phyloP scores from a whole-genome alignment of 495 filamentous ascomycete species.

The Penicillium egyptiacum region DNA sequence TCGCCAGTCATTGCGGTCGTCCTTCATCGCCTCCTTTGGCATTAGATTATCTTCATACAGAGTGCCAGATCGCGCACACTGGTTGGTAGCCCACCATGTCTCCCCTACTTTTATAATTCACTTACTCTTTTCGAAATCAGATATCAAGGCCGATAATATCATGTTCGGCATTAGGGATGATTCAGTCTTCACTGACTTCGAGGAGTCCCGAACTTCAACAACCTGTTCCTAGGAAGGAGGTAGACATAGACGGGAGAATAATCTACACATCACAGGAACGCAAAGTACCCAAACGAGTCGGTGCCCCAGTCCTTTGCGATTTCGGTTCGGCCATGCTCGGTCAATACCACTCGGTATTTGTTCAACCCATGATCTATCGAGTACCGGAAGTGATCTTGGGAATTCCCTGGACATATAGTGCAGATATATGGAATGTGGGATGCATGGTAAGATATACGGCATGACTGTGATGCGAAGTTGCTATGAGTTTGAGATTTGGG shows the following conservation, averaged over 20 bases:
- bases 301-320: slow-evolving; percentile 28
- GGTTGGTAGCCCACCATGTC: slow-evolving; percentile 17
- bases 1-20: slow-evolving; percentile 26
- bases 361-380: slow-evolving; percentile 42
- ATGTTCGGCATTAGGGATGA: slow-evolving; percentile 39
- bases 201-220: slow-evolving; percentile 27
- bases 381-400: slow-evolving; percentile 45
- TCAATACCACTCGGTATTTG: slow-evolving; percentile 20
- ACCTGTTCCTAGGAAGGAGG: slow-evolving; percentile 32
- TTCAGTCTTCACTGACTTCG: slow-evolving; percentile 34
- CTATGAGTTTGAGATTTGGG: slow-evolving; percentile 29
- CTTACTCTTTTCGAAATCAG: slow-evolving; percentile 16
- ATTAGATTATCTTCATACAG: slow-evolving; percentile 47
- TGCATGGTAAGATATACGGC: slow-evolving; percentile 32
- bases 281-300: slow-evolving; percentile 17
- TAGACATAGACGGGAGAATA: slow-evolving; percentile 23
- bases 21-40: slow-evolving; percentile 39
- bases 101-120: not conserved
- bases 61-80: slow-evolving; percentile 49
- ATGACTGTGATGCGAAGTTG: slow-evolving; percentile 10
- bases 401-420: slow-evolving; percentile 37
- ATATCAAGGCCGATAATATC: slow-evolving; percentile 43
- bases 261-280: slow-evolving; percentile 31
- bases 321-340: slow-evolving; percentile 28
- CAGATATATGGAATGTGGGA: slow-evolving; percentile 49